Conservation (phyloP, 2,329 filamentous ascomycete genomes). For the Pseudogymnoascus sp. region DNA sequence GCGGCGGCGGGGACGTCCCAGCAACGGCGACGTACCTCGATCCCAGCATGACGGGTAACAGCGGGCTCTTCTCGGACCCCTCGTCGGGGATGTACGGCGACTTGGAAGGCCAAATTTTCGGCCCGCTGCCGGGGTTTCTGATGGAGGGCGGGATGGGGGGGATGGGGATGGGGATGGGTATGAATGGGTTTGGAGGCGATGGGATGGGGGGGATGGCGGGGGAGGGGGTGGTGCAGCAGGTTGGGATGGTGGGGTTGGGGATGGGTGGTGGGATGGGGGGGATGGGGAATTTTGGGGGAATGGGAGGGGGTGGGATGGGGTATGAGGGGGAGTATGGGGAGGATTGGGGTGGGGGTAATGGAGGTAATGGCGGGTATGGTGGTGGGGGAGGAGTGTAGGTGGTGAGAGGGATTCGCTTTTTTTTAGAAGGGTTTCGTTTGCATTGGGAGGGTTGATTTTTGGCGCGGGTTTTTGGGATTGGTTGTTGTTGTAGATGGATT, state of each 20-base stretch:
- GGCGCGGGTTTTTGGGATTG: neutral
- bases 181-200: neutral
- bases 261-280: neutral
- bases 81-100: conserved; percentile 37
- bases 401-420: neutral
- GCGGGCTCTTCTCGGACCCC: neutral
- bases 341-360: no score
- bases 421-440: neutral
- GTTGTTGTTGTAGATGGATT: neutral
- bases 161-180: neutral
- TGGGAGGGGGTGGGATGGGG: neutral
- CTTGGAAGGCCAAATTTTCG: conserved; percentile 65
- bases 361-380: neutral
- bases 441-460: neutral
- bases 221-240: neutral
- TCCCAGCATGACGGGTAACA: neutral
- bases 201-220: neutral
- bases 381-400: neutral
- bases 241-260: neutral
- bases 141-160: conserved; percentile 15
- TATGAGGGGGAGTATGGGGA: neutral
- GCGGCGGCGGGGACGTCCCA: neutral
- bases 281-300: no score
- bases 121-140: conserved; percentile 62
- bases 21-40: neutral